Conservation (phyloP, 768 basidiomycete species). For the Russula griseocarnosa region DNA sequence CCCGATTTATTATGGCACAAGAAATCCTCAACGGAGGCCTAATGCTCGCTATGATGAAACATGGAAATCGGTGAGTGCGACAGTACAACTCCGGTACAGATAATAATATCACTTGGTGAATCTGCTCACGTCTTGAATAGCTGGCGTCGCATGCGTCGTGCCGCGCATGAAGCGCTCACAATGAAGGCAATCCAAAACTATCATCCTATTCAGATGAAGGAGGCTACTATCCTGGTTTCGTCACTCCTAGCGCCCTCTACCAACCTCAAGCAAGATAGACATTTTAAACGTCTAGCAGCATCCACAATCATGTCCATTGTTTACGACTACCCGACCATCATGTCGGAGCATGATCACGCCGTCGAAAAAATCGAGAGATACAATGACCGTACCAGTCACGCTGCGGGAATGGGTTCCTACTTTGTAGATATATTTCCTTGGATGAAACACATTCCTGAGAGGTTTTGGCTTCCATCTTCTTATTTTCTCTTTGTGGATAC, state of each 20-base stretch:
- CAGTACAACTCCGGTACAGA: too few relatives aligned
- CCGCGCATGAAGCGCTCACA: slow-evolving; percentile 35
- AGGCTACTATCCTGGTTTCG: slow-evolving; percentile 33
- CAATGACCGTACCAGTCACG: background rate
- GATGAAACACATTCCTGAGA: slow-evolving; percentile 10
- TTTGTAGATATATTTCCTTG: slow-evolving; percentile 8
- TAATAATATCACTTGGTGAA: too few relatives aligned
- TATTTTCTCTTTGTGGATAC: background rate
- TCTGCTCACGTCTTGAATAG: slow-evolving; percentile 20
- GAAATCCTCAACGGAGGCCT: slow-evolving; percentile 21
- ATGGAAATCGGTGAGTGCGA: background rate
- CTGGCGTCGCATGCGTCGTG: slow-evolving; percentile 36
- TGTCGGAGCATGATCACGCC: background rate
- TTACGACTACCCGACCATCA: slow-evolving; percentile 28
- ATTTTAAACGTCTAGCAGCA: slow-evolving; percentile 31
- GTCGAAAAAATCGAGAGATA: background rate
- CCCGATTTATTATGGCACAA: slow-evolving; percentile 13
- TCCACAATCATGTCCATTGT: slow-evolving; percentile 32
- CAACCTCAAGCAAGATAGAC: slow-evolving; percentile 30
- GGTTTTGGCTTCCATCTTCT: background rate
- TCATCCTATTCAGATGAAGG: slow-evolving; percentile 31
- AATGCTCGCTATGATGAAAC: background rate
- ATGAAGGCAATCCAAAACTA: slow-evolving; percentile 28
- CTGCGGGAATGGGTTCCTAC: background rate
- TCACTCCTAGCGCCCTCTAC: slow-evolving; percentile 32